These are phyloP conservation scores for Mycena galericulata DNA, from an alignment of 768 basidiomycete species.

Conservation along the genomic window DNA sequence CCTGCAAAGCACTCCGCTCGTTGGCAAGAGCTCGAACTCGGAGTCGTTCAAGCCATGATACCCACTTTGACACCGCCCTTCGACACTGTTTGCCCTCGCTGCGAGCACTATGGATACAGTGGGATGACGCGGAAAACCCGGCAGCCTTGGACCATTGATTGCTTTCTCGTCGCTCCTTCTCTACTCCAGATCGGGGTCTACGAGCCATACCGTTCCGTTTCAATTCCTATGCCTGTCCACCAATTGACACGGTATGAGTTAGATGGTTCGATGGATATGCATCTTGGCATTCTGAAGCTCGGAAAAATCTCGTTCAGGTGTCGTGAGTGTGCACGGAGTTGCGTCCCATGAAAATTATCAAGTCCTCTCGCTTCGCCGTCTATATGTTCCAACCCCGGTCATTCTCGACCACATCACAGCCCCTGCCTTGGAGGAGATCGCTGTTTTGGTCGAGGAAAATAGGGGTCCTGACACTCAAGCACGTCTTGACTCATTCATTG, in stretches of 20 bases:
- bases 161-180: background rate
- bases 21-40: background rate
- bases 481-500: background rate
- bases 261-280: background rate
- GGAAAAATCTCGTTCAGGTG: background rate
- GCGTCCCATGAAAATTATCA: background rate
- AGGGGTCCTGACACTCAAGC: background rate
- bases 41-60: background rate
- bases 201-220: background rate
- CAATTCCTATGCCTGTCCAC: background rate
- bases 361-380: background rate
- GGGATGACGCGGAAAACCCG: background rate
- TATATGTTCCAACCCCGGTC: background rate
- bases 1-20: too few species aligned
- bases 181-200: background rate
- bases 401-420: background rate
- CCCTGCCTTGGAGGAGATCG: background rate
- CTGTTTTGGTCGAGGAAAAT: background rate
- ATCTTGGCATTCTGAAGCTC: background rate
- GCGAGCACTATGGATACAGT: background rate
- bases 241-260: background rate
- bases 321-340: background rate
- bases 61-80: background rate
- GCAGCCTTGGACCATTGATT: background rate
- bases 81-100: background rate